Percentiles rank a stretch among this genome's conserved stretches.
Conservation (phyloP, 495 filamentous ascomycete genomes). For the Penicillium silybi region DNA sequence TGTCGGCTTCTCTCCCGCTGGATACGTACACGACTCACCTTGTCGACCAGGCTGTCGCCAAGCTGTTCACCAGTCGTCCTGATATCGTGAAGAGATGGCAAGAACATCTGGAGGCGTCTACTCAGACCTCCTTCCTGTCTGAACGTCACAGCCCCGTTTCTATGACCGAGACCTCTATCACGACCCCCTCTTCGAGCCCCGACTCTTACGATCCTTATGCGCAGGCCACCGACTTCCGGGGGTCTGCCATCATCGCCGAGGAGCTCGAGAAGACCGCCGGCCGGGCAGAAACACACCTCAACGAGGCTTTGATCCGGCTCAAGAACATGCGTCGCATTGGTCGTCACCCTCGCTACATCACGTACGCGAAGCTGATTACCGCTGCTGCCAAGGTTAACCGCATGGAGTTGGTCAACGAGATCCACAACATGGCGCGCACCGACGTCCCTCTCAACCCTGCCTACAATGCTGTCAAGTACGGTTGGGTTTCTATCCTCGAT, state of each 20-base stretch:
- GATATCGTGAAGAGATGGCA: slow-evolving; percentile 60
- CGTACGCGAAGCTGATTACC: slow-evolving; percentile 90
- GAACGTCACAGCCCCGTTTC: slow-evolving; percentile 40
- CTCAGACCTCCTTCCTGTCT: slow-evolving; percentile 29
- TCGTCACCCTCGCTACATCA: slow-evolving; percentile 89
- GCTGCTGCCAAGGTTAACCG: slow-evolving; percentile 80
- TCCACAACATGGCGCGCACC: slow-evolving; percentile 77
- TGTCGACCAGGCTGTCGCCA: slow-evolving; percentile 55
- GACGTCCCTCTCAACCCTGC: slow-evolving; percentile 82
- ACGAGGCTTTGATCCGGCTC: slow-evolving; percentile 77
- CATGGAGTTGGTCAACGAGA: slow-evolving; percentile 75
- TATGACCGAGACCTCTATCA: slow-evolving; percentile 31
- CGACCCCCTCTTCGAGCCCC: slow-evolving; percentile 50
- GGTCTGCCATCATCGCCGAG: slow-evolving; percentile 83
- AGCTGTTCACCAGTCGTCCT: slow-evolving; percentile 47
- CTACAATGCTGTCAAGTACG: slow-evolving; percentile 80
- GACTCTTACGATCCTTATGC: slow-evolving; percentile 89
- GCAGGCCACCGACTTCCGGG: slow-evolving; percentile 84
- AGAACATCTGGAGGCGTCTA: slow-evolving; percentile 44
- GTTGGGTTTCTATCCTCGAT: slow-evolving; percentile 92
- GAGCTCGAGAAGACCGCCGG: slow-evolving; percentile 73
- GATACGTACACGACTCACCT: slow-evolving; percentile 48
- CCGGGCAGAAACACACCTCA: slow-evolving; percentile 62
- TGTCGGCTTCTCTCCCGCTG: slow-evolving; percentile 45
- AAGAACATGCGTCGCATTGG: slow-evolving; percentile 89